Evolutionary conservation across 305 asterid species (phyloP).

Genomic region (Solanum hybrid): DNA sequence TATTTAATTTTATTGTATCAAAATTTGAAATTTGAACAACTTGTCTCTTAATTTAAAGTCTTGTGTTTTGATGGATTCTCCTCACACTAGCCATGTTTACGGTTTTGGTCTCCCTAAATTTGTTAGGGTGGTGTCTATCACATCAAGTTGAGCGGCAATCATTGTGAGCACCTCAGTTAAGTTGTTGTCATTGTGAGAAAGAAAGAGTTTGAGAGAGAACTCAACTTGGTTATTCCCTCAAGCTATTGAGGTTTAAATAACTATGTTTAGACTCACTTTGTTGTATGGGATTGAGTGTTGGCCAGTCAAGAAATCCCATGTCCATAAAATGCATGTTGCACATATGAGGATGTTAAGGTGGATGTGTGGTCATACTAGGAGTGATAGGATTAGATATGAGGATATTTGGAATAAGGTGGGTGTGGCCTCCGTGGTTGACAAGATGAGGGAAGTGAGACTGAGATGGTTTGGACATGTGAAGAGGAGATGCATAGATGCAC

Average conservation of each 20-base stretch:
- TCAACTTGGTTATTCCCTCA: background rate
- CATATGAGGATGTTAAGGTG: background rate
- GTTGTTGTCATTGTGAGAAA: background rate
- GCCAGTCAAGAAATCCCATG: background rate
- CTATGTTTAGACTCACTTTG: background rate
- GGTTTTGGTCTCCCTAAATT: background rate
- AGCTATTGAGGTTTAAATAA: background rate
- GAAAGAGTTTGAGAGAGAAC: background rate
- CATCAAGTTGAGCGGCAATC: background rate
- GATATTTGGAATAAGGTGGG: background rate
- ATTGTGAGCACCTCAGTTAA: background rate
- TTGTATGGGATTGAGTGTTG: background rate
- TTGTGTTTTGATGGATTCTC: background rate
- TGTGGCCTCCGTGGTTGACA: background rate
- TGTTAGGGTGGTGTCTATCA: background rate
- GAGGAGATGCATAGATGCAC: background rate
- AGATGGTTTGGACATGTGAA: background rate
- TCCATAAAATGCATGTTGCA: background rate
- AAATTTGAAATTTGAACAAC: background rate
- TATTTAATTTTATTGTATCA: background rate
- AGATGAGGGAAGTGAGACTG: background rate
- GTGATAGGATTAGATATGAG: background rate
- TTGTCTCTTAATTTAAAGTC: background rate
- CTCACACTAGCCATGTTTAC: background rate
- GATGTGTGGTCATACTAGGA: background rate